Conservation (phyloP, 306 rosid genomes). For the Vicia villosa region DNA sequence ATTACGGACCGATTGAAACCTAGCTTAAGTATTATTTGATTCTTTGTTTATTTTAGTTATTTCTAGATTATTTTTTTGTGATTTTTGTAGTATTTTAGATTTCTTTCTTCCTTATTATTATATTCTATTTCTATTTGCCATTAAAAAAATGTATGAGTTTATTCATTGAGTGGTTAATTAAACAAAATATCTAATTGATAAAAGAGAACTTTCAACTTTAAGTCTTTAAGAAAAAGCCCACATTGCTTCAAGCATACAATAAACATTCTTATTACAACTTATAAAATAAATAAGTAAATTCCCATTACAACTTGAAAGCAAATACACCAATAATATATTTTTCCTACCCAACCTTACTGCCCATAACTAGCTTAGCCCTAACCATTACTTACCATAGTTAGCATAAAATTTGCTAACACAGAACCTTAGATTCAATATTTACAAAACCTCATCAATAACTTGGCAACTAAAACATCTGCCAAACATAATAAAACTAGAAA, state of each 20-base stretch:
- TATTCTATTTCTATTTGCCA: no score
- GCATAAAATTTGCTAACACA: neutral
- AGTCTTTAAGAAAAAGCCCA: neutral
- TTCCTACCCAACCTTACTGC: neutral
- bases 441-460: neutral
- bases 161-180: no score
- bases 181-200: neutral
- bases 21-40: no score
- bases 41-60: no score
- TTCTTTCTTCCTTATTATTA: no score
- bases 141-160: no score
- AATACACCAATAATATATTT: neutral
- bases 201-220: neutral
- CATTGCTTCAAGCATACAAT: neutral
- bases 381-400: neutral
- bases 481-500: no score
- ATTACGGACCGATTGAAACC: no score
- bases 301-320: neutral
- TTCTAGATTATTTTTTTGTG: no score
- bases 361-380: neutral
- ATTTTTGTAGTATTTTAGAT: no score
- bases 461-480: conserved; percentile 17
- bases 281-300: neutral
- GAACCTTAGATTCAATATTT: neutral
- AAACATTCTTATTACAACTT: no score